A percentile compares a stretch with the other conserved stretches of the same genome.
phyloP scores from a whole-genome alignment of 805 yeast genomes.

The Tetrapisispora taiwanensis region DNA sequence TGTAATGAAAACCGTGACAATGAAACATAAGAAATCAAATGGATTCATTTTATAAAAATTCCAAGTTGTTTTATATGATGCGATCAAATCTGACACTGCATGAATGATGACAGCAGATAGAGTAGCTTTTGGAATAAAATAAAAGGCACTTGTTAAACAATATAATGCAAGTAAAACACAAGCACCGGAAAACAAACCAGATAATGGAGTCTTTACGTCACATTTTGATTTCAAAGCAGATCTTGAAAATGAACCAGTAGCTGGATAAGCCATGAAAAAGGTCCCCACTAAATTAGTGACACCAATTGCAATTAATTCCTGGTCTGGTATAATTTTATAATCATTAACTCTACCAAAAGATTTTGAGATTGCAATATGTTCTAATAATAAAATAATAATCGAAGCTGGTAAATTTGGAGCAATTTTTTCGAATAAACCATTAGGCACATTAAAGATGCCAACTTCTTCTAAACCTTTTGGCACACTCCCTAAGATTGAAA shows the following conservation, averaged over 20 bases:
- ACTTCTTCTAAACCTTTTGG: conserved; percentile 75
- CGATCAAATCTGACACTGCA: conserved; percentile 79
- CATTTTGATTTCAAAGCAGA: conserved; percentile 91
- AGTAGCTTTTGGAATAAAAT: conserved; percentile 83
- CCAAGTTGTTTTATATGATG: conserved; percentile 57
- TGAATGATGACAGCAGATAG: conserved; percentile 83
- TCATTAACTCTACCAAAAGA: conserved; percentile 90
- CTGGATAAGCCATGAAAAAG: conserved; percentile 87
- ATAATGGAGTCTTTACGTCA: conserved; percentile 89
- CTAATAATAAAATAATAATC: conserved; percentile 68
- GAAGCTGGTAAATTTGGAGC: conserved; percentile 82
- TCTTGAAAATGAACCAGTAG: conserved; percentile 92
- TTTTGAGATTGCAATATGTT: conserved; percentile 88
- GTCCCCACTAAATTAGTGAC: conserved; percentile 84
- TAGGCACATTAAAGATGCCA: conserved; percentile 60
- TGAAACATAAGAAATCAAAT: conserved; percentile 59
- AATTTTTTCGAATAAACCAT: conserved; percentile 46
- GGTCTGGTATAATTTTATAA: conserved; percentile 85
- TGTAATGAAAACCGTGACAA: conserved; percentile 62
- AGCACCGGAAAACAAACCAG: conserved; percentile 82
- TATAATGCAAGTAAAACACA: conserved; percentile 83
- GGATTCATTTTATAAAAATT: conserved; percentile 67
- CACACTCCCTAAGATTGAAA: conserved; percentile 61
- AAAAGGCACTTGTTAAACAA: conserved; percentile 73
- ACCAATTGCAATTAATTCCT: conserved; percentile 90